These are phyloP conservation scores for Stachybotrys echinatus DNA, from an alignment of 2,329 filamentous ascomycete genomes.

Conservation along the genomic window DNA sequence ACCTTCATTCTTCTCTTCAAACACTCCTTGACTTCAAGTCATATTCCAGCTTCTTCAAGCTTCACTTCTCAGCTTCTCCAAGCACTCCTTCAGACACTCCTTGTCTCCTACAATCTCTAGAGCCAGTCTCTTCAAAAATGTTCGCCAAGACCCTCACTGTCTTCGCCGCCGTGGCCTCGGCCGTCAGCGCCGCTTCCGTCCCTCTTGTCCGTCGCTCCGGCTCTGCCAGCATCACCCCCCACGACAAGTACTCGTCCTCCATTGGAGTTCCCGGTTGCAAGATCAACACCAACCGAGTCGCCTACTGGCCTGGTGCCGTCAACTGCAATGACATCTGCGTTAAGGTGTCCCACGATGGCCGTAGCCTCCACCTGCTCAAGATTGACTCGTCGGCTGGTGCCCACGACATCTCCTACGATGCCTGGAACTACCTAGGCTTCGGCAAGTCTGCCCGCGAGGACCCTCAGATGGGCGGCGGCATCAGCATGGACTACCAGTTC, in stretches of 20 bases:
- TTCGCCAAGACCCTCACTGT: constrained; percentile 22
- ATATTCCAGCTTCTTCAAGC: neutral
- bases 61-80: constrained; percentile 4
- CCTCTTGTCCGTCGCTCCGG: constrained; percentile 18
- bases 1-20: constrained; percentile 3
- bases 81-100: constrained; percentile 12
- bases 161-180: constrained; percentile 21
- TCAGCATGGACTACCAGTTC: constrained; percentile 45
- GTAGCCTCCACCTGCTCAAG: constrained; percentile 51
- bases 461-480: constrained; percentile 43
- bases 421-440: constrained; percentile 53
- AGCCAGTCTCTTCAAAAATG: constrained; percentile 14
- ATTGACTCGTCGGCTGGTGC: constrained; percentile 52
- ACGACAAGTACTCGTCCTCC: constrained; percentile 51
- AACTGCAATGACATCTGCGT: constrained; percentile 54
- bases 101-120: constrained; percentile 10
- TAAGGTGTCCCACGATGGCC: constrained; percentile 42
- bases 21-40: constrained; percentile 14
- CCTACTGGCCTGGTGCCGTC: constrained; percentile 51
- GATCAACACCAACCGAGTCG: constrained; percentile 54
- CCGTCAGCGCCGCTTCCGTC: constrained; percentile 20
- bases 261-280: constrained; percentile 56
- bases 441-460: constrained; percentile 40
- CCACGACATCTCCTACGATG: constrained; percentile 56
- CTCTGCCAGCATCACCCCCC: constrained; percentile 41